phyloP scores from a whole-genome alignment of 495 filamentous ascomycete genomes.

The Trichoderma orchidacearum region DNA sequence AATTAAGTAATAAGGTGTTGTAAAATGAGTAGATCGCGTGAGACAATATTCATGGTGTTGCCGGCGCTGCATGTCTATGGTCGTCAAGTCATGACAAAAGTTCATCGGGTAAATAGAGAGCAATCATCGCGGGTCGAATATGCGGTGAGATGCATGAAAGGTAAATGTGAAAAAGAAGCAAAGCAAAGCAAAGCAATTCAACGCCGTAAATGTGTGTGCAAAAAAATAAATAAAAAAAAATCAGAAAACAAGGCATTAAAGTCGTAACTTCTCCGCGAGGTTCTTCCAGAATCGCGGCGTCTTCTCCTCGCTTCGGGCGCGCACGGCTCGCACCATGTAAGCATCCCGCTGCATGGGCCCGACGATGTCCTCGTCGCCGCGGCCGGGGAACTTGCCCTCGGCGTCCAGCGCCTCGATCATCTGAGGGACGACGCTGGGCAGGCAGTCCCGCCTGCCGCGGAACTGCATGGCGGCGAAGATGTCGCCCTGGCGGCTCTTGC shows the following conservation, averaged over 20 bases:
- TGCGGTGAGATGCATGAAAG: neutral
- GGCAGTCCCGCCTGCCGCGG: constrained; percentile 22
- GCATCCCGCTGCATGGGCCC: constrained; percentile 71
- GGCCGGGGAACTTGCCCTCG: constrained; percentile 71
- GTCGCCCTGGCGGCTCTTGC: neutral
- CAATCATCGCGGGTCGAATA: neutral
- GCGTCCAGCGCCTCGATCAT: constrained; percentile 36
- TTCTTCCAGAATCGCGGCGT: constrained; percentile 29
- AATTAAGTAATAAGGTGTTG: neutral
- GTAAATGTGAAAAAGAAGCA: neutral
- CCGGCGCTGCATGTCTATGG: neutral
- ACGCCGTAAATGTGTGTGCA: too few relatives aligned
- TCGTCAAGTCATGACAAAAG: neutral
- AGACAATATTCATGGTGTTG: neutral
- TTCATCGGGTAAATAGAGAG: neutral
- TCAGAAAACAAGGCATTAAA: too few relatives aligned
- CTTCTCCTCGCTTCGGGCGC: constrained; percentile 23
- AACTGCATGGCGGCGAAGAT: constrained; percentile 6
- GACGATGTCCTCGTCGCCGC: constrained; percentile 83
- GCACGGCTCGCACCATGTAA: constrained; percentile 29
- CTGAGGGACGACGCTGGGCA: constrained; percentile 27
- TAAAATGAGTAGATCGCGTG: neutral
- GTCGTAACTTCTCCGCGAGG: constrained; percentile 28
- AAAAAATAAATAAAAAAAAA: neutral
- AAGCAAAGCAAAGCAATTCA: too few relatives aligned